Evolutionary conservation across 768 basidiomycete genomes (phyloP).

Genomic region (Gloeostereum incarnatum): DNA sequence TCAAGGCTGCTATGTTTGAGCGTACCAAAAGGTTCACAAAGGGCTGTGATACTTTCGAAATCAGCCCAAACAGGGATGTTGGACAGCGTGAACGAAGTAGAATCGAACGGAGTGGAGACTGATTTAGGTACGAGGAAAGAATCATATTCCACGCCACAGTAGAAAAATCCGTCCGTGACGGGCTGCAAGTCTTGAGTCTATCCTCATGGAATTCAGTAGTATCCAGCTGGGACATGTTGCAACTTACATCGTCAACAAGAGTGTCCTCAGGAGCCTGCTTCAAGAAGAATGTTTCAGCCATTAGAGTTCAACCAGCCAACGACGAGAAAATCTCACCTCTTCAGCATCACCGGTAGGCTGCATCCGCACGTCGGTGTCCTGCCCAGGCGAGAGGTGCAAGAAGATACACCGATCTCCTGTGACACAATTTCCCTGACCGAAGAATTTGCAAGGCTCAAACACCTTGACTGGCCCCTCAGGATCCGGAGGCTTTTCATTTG

Average conservation of each 20-base stretch:
- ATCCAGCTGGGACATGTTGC: no score
- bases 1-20: conserved; percentile 1
- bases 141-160: neutral
- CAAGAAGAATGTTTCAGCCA: neutral
- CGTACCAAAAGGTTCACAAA: conserved; percentile 3
- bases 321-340: neutral
- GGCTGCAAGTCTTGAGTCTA: neutral
- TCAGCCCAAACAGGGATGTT: conserved; percentile 1
- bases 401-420: conserved; percentile 19
- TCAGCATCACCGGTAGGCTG: conserved; percentile 11
- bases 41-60: neutral
- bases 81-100: conserved; percentile 1
- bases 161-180: neutral
- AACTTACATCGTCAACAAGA: neutral
- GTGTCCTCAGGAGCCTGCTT: no score
- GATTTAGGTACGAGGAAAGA: conserved; percentile 1
- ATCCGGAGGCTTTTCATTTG: neutral
- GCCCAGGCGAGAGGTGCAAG: conserved; percentile 15
- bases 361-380: conserved; percentile 6
- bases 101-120: conserved; percentile 7
- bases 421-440: conserved; percentile 24
- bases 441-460: conserved; percentile 21
- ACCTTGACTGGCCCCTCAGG: conserved; percentile 5
- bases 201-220: neutral
- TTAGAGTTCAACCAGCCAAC: neutral